Percentiles rank a stretch among this genome's conserved stretches.
phyloP scores from a whole-genome alignment of 148 eudicot species.

The Simmondsia chinensis region DNA sequence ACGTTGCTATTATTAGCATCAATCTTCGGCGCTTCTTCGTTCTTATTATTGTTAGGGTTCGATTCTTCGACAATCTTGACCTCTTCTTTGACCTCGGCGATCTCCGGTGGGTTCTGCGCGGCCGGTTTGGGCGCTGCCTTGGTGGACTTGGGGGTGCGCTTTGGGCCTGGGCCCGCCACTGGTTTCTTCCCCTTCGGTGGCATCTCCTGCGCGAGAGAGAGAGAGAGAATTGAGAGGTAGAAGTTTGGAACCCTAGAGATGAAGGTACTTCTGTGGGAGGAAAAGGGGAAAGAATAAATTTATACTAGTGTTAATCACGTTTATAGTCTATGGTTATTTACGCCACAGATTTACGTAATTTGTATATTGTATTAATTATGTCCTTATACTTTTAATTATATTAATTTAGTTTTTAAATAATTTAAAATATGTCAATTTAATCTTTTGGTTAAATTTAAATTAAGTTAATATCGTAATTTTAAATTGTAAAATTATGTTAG shows the following conservation, averaged over 20 bases:
- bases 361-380: too few relatives aligned
- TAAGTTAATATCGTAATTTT: too few relatives aligned
- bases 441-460: too few relatives aligned
- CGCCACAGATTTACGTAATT: too few relatives aligned
- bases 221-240: background rate
- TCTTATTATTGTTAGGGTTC: background rate
- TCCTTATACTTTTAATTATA: too few relatives aligned
- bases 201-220: conserved; percentile 20
- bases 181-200: conserved; percentile 52
- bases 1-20: conserved; percentile 13
- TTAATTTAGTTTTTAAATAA: too few relatives aligned
- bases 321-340: too few relatives aligned
- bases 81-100: conserved; percentile 11
- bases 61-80: background rate
- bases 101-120: conserved; percentile 4
- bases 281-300: conserved; percentile 3
- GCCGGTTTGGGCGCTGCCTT: conserved; percentile 14
- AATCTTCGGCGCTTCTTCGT: background rate
- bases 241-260: background rate
- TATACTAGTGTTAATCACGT: too few relatives aligned
- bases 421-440: too few relatives aligned
- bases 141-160: conserved; percentile 27
- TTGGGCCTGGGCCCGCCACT: conserved; percentile 34
- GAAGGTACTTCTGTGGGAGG: background rate
- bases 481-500: too few relatives aligned